Evolutionary conservation across 768 basidiomycete genomes (phyloP).

Genomic region (Calocera cornea): DNA sequence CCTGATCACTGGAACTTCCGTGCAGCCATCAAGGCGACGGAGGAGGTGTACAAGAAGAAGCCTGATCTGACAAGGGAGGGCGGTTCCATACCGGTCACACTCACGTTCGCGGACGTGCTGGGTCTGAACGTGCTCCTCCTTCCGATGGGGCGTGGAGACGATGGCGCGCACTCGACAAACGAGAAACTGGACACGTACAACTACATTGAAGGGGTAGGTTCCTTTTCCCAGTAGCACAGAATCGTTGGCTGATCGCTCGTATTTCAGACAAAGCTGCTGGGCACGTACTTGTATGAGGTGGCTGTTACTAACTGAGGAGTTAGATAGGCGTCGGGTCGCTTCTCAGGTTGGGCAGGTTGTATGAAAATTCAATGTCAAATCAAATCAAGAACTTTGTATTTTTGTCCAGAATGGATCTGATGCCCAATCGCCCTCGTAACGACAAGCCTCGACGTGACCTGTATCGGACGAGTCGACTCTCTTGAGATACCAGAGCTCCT

Average conservation of each 20-base stretch:
- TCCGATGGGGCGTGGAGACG: slow-evolving; percentile 89
- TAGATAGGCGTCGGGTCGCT: background rate
- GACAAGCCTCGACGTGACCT: background rate
- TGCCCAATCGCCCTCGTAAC: background rate
- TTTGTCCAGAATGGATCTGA: background rate
- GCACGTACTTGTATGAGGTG: slow-evolving; percentile 69
- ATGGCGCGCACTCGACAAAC: slow-evolving; percentile 88
- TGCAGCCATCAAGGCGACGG: slow-evolving; percentile 76
- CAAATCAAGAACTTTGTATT: slow-evolving; percentile 2
- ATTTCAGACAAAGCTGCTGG: slow-evolving; percentile 54
- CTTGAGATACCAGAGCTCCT: slow-evolving; percentile 30
- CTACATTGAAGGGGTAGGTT: slow-evolving; percentile 67
- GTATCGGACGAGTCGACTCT: background rate
- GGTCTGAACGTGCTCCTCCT: slow-evolving; percentile 77
- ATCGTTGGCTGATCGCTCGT: background rate
- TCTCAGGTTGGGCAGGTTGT: background rate
- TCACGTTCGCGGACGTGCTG: slow-evolving; percentile 82
- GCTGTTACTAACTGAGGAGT: slow-evolving; percentile 19
- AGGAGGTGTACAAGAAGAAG: slow-evolving; percentile 55
- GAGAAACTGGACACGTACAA: slow-evolving; percentile 89
- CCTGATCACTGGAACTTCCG: slow-evolving; percentile 85
- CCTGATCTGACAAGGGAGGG: slow-evolving; percentile 83
- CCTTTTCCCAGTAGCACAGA: background rate
- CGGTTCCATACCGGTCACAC: slow-evolving; percentile 87
- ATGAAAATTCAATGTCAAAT: background rate